Conservation (phyloP, 208 protist genomes). For the Acanthamoeba divionensis region DNA sequence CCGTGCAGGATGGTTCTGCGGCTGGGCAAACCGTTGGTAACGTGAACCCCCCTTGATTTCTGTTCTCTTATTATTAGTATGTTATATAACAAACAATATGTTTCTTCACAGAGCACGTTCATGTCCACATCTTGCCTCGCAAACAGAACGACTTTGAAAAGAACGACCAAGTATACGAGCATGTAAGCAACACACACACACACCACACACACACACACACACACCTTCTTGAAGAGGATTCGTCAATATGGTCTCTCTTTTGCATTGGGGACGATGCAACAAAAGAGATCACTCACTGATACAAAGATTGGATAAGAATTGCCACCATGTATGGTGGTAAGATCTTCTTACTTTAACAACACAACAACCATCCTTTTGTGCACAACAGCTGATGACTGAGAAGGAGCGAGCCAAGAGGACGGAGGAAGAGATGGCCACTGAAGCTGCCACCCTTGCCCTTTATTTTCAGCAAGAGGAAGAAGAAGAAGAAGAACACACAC, state of each 20-base stretch:
- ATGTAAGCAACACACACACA: neutral
- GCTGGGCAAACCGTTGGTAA: slow-evolving; percentile 53
- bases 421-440: slow-evolving; percentile 66
- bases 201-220: neutral
- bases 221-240: neutral
- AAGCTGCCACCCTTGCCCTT: slow-evolving; percentile 39
- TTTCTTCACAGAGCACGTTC: slow-evolving; percentile 57
- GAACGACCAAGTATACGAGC: slow-evolving; percentile 72
- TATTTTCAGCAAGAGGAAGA: slow-evolving; percentile 1
- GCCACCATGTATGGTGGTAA: neutral
- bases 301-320: neutral
- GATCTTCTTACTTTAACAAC: neutral
- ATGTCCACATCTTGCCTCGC: slow-evolving; percentile 74
- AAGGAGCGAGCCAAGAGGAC: slow-evolving; percentile 52
- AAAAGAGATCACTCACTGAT: neutral
- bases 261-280: neutral
- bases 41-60: neutral
- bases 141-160: slow-evolving; percentile 60
- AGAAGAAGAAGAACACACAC: neutral
- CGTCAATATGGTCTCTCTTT: neutral
- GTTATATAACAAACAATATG: no score
- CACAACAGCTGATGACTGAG: slow-evolving; percentile 55
- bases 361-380: neutral
- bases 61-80: neutral
- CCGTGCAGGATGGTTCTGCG: slow-evolving; percentile 48